Percentiles rank a stretch among this genome's conserved stretches.
Evolutionary conservation across 78 protist genomes (phyloP).

Genomic region (Polysphondylium violaceum): DNA sequence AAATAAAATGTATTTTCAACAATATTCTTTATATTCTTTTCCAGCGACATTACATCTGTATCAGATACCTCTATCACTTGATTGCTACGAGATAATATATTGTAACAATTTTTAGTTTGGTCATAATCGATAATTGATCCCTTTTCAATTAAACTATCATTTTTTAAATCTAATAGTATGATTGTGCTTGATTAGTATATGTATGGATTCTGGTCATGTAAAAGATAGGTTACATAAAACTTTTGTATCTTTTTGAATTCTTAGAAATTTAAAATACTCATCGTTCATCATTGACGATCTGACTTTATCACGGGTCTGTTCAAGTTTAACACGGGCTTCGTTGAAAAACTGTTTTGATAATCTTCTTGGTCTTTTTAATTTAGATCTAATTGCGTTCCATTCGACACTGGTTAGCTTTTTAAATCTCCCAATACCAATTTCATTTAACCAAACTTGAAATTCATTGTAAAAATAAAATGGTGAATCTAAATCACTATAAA

Average conservation of each 20-base stretch:
- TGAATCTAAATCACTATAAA: conserved; percentile 69
- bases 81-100: neutral
- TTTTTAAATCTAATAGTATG: neutral
- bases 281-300: conserved; percentile 39
- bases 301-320: conserved; percentile 44
- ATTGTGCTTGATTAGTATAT: neutral
- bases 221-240: conserved; percentile 35
- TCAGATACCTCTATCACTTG: conserved; percentile 18
- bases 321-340: conserved; percentile 53
- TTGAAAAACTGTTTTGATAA: conserved; percentile 40
- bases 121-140: neutral
- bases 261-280: conserved; percentile 34
- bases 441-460: conserved; percentile 43
- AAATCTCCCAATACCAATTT: conserved; percentile 7
- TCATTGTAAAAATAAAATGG: conserved; percentile 70
- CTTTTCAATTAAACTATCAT: neutral
- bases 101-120: too few species aligned
- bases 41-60: conserved; percentile 55
- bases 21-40: conserved; percentile 39
- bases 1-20: conserved; percentile 46
- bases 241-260: conserved; percentile 33
- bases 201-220: neutral
- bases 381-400: conserved; percentile 55
- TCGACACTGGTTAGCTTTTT: conserved; percentile 39
- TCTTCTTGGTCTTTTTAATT: conserved; percentile 67